Conservation (phyloP, 768 basidiomycete species). For the Hericium coralloides region DNA sequence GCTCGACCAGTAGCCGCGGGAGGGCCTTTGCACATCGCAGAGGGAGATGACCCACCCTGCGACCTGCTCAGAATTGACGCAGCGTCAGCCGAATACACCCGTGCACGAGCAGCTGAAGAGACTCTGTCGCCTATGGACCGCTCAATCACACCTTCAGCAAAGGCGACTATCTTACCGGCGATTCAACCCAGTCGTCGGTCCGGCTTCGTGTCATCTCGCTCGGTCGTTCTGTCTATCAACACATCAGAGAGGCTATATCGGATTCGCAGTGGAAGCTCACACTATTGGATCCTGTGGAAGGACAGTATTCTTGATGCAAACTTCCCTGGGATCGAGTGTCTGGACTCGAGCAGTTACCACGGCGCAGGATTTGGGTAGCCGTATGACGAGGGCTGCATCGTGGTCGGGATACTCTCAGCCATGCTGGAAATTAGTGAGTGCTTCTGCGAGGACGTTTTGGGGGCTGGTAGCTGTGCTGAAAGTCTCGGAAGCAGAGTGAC, state of each 20-base stretch:
- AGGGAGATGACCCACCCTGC: not conserved
- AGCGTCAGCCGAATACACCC: no score
- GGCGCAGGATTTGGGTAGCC: not conserved
- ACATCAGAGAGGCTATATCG: not conserved
- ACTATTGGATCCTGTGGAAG: constrained; percentile 4
- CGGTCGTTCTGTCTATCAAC: not conserved
- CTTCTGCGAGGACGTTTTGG: not conserved
- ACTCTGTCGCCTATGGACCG: not conserved
- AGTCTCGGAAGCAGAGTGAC: no score
- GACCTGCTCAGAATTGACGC: not conserved
- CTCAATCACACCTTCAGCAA: not conserved
- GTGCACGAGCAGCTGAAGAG: no score
- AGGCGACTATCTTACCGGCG: constrained; percentile 4
- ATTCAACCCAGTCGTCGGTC: not conserved
- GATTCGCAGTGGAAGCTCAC: not conserved
- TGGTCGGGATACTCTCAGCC: not conserved
- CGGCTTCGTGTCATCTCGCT: not conserved
- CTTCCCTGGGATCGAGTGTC: constrained; percentile 1
- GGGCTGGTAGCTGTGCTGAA: no score
- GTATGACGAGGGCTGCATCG: not conserved
- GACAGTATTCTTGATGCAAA: constrained; percentile 9
- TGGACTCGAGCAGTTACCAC: not conserved
- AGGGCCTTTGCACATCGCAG: constrained; percentile 22
- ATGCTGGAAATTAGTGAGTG: not conserved
- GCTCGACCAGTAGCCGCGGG: constrained; percentile 29